Base-by-base conservation (phyloP, 148 eudicot species). In the Fallopia convolvulus region DNA sequence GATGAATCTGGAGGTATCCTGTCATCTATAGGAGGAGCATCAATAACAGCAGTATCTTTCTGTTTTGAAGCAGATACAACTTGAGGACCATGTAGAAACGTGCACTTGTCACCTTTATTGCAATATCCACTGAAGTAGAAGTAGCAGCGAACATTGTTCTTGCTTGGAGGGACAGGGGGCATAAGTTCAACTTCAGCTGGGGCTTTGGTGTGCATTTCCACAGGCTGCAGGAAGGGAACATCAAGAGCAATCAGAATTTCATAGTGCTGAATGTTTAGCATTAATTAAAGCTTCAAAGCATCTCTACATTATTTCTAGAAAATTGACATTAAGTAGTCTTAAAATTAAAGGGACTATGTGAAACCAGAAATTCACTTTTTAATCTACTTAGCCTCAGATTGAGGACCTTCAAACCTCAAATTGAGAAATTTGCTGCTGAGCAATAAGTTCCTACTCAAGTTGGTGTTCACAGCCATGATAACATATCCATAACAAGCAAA, bases 21-120 rank as follows among this genome's bases (percentile, higher is more conserved):
- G 7, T 33, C 72, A 68, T 68, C 46, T 32, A 39, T 42, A 14
- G 55, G 61, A 77, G 82, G 80, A 8, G 78, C 76, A 81, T 79
- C 83, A 70, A 33, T 32, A 77, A 63, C 80, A 36, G 82, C 79
- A 50, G 82, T 71, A 58, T n/a, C 79, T 66, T 84, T 84, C 50
- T 76, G 46, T 74, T 88, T 87, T 76, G 32, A 79, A 63, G 78
- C 46, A 52, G 74, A 72, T 50, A 56, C 17, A 77, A 80, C 83
- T 74, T 75, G 78, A 81, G 84, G 81, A 41, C 84, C 86, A 77
- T 91, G 93, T 40, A 88, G 78, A 74, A 83, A 91, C 26, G 84
- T 79, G 83, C 93, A 91, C 74, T n/a, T 70, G 75, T 85, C 89
- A 60, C 89, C 97, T 89, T 89, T 91, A 77, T 72, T 89, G 82